Base-by-base conservation (phyloP, 2,329 filamentous ascomycete genomes). In the Chalaropsis ovoidea region DNA sequence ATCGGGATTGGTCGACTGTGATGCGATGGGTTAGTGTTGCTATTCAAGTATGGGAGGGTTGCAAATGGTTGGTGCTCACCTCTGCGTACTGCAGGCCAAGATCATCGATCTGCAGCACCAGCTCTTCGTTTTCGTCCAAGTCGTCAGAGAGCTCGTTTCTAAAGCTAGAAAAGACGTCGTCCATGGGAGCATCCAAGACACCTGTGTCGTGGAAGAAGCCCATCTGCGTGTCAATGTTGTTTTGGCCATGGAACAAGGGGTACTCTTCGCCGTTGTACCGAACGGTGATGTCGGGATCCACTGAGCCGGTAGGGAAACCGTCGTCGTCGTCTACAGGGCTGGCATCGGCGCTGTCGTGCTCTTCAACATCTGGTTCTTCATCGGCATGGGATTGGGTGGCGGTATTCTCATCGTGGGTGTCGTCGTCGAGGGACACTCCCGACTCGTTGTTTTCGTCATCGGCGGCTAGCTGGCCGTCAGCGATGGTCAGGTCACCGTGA, bases 71-170 rank as follows among this genome's bases (percentile, higher is more conserved):
- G 3, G 19, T 7, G 13, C 77, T 69, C 73, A 80, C 79, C 74
- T 82, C 80, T 22, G 78, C 74, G 71, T 82, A 81, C 71, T 82
- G 80, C 41, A 82, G 73, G 8, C 78, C 79, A 49, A 82, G 75
- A 67, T 81, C 77, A 35, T 82, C 79, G 60, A 82, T 73, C 67
- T 80, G 78, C 49, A 82, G 75, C n/a, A 78, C 74, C 52, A 82
- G 72, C 65, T 82, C 80, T 63, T 82, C 80, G 19, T 76, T 74
- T 2, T 72, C 66, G 4, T 73, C 71, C 2, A 82, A 71, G 63
- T 82, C 81, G 47, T 76, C 74, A 19, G 73, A 71, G 15, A 82
- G 74, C 68, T 81, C 78, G 6, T 72, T 71, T 39, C 80, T 78
- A 39, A 82, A 73, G 4, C 75, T 75, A 19, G 73, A 71, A 62